Conservation (phyloP, 1,139 yeast genomes). For the Diutina mesorugosa region DNA sequence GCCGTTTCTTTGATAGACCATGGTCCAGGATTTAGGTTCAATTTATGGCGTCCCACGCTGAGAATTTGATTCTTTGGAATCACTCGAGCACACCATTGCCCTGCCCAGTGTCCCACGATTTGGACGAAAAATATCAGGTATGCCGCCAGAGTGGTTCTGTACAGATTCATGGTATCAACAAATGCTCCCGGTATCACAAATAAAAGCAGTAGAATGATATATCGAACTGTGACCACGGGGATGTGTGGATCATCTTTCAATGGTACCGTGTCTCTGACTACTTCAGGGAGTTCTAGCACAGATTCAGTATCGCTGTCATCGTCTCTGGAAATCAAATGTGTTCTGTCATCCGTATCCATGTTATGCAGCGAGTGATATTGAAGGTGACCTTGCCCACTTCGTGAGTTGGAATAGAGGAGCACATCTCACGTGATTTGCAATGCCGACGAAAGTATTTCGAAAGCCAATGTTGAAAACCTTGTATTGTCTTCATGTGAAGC, state of each 20-base stretch:
- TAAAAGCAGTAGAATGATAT: constrained; percentile 21
- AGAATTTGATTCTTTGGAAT: constrained; percentile 5
- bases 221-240: constrained; percentile 29
- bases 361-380: not conserved
- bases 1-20: constrained; percentile 35
- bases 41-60: not conserved
- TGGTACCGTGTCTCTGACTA: constrained; percentile 12
- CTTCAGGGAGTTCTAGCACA: constrained; percentile 7
- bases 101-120: constrained; percentile 29
- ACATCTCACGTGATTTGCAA: not conserved
- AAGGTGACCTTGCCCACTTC: too few relatives aligned
- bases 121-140: constrained; percentile 35
- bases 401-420: not conserved
- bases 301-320: not conserved
- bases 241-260: constrained; percentile 21
- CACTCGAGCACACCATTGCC: constrained; percentile 17
- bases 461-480: too few relatives aligned
- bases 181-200: constrained; percentile 36
- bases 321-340: not conserved
- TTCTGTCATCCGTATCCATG: not conserved
- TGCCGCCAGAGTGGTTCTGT: constrained; percentile 33
- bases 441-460: too few relatives aligned
- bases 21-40: constrained; percentile 28
- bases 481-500: too few relatives aligned
- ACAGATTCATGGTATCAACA: constrained; percentile 33